phyloP scores from a whole-genome alignment of 1,284 basidiomycete species.

The Earliella scabrosa region DNA sequence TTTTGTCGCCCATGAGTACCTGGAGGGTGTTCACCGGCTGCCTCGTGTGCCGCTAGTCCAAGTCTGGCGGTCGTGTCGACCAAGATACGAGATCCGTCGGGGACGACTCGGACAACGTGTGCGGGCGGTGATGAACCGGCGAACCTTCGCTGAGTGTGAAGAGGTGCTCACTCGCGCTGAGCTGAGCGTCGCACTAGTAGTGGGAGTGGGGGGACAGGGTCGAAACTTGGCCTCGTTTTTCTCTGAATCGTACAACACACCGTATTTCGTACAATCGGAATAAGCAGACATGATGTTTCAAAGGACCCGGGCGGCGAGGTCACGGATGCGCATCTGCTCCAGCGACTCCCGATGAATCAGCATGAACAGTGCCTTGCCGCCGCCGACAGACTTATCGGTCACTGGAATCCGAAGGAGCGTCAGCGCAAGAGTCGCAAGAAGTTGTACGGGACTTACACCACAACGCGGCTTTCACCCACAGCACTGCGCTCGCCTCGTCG shows the following conservation, averaged over 20 bases:
- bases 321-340: constrained; percentile 8
- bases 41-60: constrained; percentile 23
- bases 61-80: background rate
- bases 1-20: background rate
- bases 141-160: constrained; percentile 13
- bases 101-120: background rate
- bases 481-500: constrained; percentile 16
- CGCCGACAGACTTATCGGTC: constrained; percentile 16
- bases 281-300: too few species aligned
- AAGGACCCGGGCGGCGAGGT: constrained; percentile 10
- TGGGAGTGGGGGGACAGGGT: too few species aligned
- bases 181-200: too few species aligned
- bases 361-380: constrained; percentile 21
- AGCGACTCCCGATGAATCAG: constrained; percentile 15
- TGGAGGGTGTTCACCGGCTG: background rate
- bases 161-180: background rate
- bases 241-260: too few species aligned
- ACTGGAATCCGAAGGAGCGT: constrained; percentile 2
- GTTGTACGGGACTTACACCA: constrained; percentile 13
- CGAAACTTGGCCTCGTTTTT: too few species aligned
- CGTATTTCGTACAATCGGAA: too few species aligned
- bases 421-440: background rate
- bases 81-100: background rate
- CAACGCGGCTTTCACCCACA: constrained; percentile 17
- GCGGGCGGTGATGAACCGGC: background rate